Percentiles rank a stretch among this genome's conserved stretches.
These are phyloP conservation scores for Saturnispora saitoi DNA, from an alignment of 805 yeast species.

Conservation along the genomic window DNA sequence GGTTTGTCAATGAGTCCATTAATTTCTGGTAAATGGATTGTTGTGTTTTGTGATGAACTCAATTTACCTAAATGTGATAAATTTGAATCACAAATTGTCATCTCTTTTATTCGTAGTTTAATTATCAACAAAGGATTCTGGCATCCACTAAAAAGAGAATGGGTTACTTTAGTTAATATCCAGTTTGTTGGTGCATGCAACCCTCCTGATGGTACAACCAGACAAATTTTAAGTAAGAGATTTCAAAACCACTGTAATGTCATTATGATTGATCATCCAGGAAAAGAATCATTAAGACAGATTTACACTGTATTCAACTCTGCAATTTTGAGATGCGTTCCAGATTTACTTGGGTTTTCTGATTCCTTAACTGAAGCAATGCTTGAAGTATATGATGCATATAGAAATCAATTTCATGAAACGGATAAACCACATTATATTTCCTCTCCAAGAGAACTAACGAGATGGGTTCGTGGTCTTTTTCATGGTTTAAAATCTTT, in stretches of 20 bases:
- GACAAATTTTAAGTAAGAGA: constrained; percentile 48
- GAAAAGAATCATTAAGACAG: constrained; percentile 45
- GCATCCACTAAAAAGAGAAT: constrained; percentile 46
- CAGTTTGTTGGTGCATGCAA: constrained; percentile 96
- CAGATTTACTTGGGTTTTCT: constrained; percentile 48
- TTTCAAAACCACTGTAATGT: constrained; percentile 60
- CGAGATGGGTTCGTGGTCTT: constrained; percentile 81
- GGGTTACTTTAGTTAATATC: constrained; percentile 58
- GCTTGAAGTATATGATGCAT: constrained; percentile 48
- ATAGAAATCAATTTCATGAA: constrained; percentile 34
- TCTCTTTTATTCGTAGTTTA: constrained; percentile 66
- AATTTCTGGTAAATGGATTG: constrained; percentile 57
- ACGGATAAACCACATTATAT: constrained; percentile 49
- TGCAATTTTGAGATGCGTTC: constrained; percentile 52
- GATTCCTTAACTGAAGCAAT: constrained; percentile 51
- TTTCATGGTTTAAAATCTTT: constrained; percentile 28
- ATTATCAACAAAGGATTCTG: constrained; percentile 73
- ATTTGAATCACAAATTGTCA: constrained; percentile 66
- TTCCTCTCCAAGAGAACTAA: constrained; percentile 83
- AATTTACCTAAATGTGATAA: constrained; percentile 68
- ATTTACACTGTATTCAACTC: constrained; percentile 55
- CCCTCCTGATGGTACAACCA: constrained; percentile 75
- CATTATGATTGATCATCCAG: constrained; percentile 75
- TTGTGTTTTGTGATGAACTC: constrained; percentile 86
- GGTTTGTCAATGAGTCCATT: constrained; percentile 55